Evolutionary conservation across 768 basidiomycete genomes (phyloP), one percentile per base, ranked within the genome.

Genomic region (Boletus pseudopeckii): DNA sequence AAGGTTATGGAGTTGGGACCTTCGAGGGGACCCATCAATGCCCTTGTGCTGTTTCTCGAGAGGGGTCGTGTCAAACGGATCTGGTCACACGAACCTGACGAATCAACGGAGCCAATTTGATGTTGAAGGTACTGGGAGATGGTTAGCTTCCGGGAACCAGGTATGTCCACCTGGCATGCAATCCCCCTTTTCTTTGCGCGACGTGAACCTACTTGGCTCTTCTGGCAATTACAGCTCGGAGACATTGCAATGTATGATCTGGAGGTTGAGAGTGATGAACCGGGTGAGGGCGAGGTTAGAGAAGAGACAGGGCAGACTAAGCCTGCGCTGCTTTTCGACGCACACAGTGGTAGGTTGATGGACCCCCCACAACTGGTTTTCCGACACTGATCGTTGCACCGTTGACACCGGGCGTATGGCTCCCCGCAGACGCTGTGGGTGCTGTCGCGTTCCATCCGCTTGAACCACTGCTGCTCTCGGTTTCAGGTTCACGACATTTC

Each of bases 31-130:
- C 67, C 62, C 78, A 30, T 68, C 72, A 47, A 20, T 58, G 17
- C 78, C 82, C 39, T 48, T 80, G 17, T 66, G 71, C 30, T 64
- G 77, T 45, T 81, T 59, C 46, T 57, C 50, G 32, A 47, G 48
- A 48, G 50, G 10, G 26, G 28, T 32, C 26, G 45, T 26, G 9
- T 49, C 52, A 10, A 44, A 40, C 18, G 50, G 30, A 17, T 43
- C 54, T n/a, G 2, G 24, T 26, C 24, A 26, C 26, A 32, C 48
- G 18, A n/a, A 45, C 32, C 28, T 58, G 43, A 87, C 88, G 20
- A 94, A 95, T 64, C 95, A 97, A 68, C 81, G 81, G 57, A 72
- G 85, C 24, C 68, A 72, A n/a, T 95, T 96, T 62, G 90, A 90
- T 59, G 65, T 95, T 1, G 91, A 95, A 63, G 50, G 76, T 11